Evolutionary conservation across 768 basidiomycete genomes (phyloP), one percentile per base, ranked within the genome.

Genomic region (Boletus sensibilis): DNA sequence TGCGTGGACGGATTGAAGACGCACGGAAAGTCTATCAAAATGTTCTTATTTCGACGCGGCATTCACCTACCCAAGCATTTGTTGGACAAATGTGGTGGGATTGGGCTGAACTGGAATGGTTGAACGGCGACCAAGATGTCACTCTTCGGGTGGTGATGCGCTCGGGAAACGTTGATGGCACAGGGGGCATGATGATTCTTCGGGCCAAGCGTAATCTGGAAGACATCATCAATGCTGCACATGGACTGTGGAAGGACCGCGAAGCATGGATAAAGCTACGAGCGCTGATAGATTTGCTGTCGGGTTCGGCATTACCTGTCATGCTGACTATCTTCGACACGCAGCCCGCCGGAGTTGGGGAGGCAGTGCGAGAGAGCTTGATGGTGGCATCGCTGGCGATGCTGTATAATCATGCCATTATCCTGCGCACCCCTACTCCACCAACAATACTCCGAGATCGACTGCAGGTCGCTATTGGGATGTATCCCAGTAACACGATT

Each of bases 21-120:
- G 89, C 90, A 14, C 80, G 90, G 33, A 93, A 91, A 64, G 78
- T 94, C 4, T 94, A 90, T 69, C 79, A 85, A 60, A 84, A 85
- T 2, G 76, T 88, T 8, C 79, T 90, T 20, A 72, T 78, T 40
- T 73, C 80, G 7, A 74, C 82, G 2, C 72, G 76, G 3, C 71
- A 74, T 25, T 50, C 70, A 16, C 64, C 70, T 7, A 70, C 68
- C 12, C 70, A 73, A 33, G 65, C 66, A 5, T 79, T 75, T 33
- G 64, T 72, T 16, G 75, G 79, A 21, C 69, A 68, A 53, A 66
- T 93, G 57, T 93, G 88, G 88, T 91, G 85, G 84, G 82, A 86
- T 62, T 93, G 90, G 88, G 87, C 86, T 1, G 86, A 93, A 63
- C 80, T 90, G 79, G 90, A 92, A 69, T 94, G 91, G 91, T 67